Conservation (phyloP, 768 basidiomycete genomes). For the Termitomyces sp. region DNA sequence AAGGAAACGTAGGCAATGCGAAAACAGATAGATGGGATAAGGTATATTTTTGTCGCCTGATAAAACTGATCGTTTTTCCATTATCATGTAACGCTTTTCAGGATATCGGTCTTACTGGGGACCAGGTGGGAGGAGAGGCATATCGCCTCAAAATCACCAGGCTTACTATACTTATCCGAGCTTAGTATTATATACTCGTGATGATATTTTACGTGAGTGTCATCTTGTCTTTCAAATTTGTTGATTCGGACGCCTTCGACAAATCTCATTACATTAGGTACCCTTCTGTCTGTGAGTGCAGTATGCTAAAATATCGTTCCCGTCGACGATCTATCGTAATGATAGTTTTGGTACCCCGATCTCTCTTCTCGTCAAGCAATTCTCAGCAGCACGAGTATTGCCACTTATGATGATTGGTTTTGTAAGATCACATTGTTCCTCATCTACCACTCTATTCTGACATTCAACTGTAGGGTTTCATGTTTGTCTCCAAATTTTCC, state of each 20-base stretch:
- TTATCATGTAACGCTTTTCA: conserved; percentile 10
- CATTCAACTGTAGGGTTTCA: conserved; percentile 28
- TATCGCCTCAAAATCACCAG: not conserved
- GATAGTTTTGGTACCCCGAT: conserved; percentile 44
- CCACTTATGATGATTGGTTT: conserved; percentile 49
- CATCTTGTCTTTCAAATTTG: not conserved
- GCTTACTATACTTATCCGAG: not conserved
- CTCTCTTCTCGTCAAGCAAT: conserved; percentile 43
- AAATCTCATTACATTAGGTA: conserved; percentile 21
- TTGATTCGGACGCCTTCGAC: not conserved
- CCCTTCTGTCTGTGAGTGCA: conserved; percentile 40
- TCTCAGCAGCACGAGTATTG: conserved; percentile 40
- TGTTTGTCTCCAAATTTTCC: conserved; percentile 20
- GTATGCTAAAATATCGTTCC: not conserved
- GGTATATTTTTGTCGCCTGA: conserved; percentile 17
- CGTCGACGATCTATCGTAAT: no score
- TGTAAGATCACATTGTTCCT: conserved; percentile 23
- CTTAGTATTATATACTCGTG: conserved; percentile 42
- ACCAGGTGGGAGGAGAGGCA: conserved; percentile 27
- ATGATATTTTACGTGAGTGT: conserved; percentile 38
- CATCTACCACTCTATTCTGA: not conserved
- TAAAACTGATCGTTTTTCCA: not conserved
- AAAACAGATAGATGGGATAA: conserved; percentile 49
- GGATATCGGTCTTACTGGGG: conserved; percentile 39
- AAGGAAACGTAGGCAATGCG: conserved; percentile 48